phyloP scores from a whole-genome alignment of 2,329 filamentous ascomycete genomes.

The Neurospora crassa region DNA sequence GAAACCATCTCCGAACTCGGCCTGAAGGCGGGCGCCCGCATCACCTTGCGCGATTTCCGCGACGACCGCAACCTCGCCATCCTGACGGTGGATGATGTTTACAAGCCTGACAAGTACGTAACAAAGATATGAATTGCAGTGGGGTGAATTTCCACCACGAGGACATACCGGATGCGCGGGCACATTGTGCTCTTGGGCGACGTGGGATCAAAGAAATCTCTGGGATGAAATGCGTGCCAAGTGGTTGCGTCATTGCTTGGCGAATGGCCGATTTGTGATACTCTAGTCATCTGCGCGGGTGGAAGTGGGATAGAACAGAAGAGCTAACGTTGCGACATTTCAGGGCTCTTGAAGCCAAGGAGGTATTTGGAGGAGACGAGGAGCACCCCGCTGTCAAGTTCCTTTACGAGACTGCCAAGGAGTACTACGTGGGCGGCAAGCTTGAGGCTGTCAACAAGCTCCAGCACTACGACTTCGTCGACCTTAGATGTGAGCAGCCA shows the following conservation, averaged over 20 bases:
- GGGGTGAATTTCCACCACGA: not conserved
- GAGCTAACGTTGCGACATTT: conserved; percentile 18
- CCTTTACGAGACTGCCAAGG: conserved; percentile 69
- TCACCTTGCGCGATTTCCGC: conserved; percentile 88
- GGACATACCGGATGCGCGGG: not conserved
- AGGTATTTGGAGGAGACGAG: conserved; percentile 88
- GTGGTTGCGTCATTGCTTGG: conserved; percentile 17
- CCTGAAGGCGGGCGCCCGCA: conserved; percentile 69
- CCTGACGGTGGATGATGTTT: conserved; percentile 89
- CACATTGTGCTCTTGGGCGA: not conserved
- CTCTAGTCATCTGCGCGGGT: not conserved
- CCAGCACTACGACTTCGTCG: conserved; percentile 98
- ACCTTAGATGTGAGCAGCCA: conserved; percentile 68
- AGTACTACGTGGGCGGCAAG: conserved; percentile 94
- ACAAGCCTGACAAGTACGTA: conserved; percentile 85
- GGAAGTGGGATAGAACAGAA: not conserved
- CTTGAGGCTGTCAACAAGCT: conserved; percentile 89
- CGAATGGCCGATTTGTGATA: conserved; percentile 10
- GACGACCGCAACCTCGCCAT: conserved; percentile 96
- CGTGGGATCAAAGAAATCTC: not conserved
- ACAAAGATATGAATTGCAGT: not conserved
- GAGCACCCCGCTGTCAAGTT: conserved; percentile 90
- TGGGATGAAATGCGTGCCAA: conserved; percentile 9
- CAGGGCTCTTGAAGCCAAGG: conserved; percentile 79
- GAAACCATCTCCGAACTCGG: conserved; percentile 63